Base-by-base conservation (phyloP, 768 basidiomycete genomes). In the Nidula microcarpa region DNA sequence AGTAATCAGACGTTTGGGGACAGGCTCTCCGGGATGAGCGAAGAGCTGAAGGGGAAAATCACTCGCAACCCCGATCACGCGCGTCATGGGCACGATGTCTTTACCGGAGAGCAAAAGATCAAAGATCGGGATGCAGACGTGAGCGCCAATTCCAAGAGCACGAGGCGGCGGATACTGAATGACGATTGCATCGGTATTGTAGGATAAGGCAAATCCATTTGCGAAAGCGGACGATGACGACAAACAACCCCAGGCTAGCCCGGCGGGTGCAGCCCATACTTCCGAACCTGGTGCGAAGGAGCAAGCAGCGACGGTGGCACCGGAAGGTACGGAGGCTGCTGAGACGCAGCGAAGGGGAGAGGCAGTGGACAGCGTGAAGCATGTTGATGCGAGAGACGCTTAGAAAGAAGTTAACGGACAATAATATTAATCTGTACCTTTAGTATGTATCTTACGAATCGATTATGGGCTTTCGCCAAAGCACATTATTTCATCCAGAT, bases 251-350 rank as follows among this genome's bases (percentile, higher is more conserved):
- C 48, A 49, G 10, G 50, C 50, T 9, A 14, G 9, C 9, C 50
- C 50, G 14, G 11, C 50, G 16, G 50, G 34, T 8, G 49, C 17
- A 11, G 33, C 35, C 17, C 43, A 52, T 30, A 17, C 14, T 30
- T n/a, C 57, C 14, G 58, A 47, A 1, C 52, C 56, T 5, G 54
- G 43, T 5, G 57, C 53, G 18, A 60, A 62, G 51, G 66, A 68
- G 36, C 62, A 65, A 46, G 66, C 67, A 4, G 67, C 65, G 8
- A 68, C 62, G 0, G 63, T 68, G 8, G 65, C 65, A 5, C 62
- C 66, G n/a, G 53, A 61, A 49, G 65, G 64, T 13, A 64, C 65
- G 6, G 49, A 59, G 9, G 50, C 51, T 8, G 61, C 58, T 1
- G 62, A 70, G 43, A 51, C 41, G 47, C 60, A 69, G 50, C 57